Evolutionary conservation across 2,329 filamentous ascomycete genomes (phyloP).

Genomic region (Chaetomium olivaceum): DNA sequence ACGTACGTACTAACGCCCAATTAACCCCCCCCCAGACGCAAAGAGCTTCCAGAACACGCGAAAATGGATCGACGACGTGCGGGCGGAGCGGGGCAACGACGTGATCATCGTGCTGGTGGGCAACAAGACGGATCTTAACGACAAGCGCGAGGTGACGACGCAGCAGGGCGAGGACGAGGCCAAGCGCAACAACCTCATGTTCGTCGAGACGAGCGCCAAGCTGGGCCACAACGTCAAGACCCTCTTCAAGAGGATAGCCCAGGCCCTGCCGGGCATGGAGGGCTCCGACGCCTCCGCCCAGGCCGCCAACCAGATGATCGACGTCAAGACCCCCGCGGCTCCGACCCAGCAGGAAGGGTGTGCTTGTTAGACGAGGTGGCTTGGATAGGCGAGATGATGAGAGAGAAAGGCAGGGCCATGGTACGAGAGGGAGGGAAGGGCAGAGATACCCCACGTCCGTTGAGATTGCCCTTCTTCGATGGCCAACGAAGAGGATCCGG

Average conservation of each 20-base stretch:
- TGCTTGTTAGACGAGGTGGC: slow-evolving; percentile 52
- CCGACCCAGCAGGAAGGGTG: slow-evolving; percentile 73
- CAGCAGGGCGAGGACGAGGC: slow-evolving; percentile 97
- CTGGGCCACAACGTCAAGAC: slow-evolving; percentile 97
- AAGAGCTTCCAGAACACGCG: slow-evolving; percentile 98
- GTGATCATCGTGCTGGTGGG: slow-evolving; percentile 98
- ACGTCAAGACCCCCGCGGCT: slow-evolving; percentile 75
- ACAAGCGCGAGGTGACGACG: slow-evolving; percentile 96
- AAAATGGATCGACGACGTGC: slow-evolving; percentile 99
- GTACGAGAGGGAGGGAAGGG: background rate
- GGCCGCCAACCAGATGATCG: slow-evolving; percentile 80
- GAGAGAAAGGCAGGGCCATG: background rate
- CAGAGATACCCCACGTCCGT: background rate
- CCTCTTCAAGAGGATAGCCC: slow-evolving; percentile 95
- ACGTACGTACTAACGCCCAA: background rate
- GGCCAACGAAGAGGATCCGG: slow-evolving; percentile 1
- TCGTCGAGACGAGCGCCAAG: slow-evolving; percentile 98
- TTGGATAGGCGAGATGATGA: background rate
- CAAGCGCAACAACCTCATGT: slow-evolving; percentile 97
- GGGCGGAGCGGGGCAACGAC: slow-evolving; percentile 94
- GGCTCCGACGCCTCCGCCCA: slow-evolving; percentile 77
- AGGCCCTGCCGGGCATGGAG: slow-evolving; percentile 97
- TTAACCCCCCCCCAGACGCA: slow-evolving; percentile 59
- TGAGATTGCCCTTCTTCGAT: slow-evolving; percentile 3
- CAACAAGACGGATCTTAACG: slow-evolving; percentile 98